These are phyloP conservation scores for Vickermania ingenoplastis DNA, from an alignment of 208 protist species.

Conservation along the genomic window DNA sequence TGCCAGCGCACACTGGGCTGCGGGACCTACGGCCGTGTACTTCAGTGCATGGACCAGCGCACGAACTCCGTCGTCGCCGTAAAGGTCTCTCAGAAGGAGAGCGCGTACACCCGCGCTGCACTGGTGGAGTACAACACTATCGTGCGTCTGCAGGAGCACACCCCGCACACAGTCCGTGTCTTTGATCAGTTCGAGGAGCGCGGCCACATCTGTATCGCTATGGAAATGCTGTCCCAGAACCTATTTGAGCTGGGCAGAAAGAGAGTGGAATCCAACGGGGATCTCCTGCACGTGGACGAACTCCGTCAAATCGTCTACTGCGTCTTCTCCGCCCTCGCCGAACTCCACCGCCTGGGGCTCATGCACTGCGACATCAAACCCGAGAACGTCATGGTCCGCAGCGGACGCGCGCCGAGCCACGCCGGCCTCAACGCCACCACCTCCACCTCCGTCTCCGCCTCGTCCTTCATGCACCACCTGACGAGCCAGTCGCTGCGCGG, in stretches of 20 bases:
- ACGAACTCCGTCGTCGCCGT: conserved; percentile 64
- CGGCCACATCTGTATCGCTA: conserved; percentile 78
- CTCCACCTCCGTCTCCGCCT: neutral
- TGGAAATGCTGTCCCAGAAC: conserved; percentile 64
- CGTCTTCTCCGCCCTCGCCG: conserved; percentile 37
- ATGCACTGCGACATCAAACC: conserved; percentile 98
- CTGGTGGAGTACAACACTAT: conserved; percentile 73
- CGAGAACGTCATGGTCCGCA: conserved; percentile 90
- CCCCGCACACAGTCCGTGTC: conserved; percentile 33
- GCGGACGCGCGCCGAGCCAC: conserved; percentile 14
- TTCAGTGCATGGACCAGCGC: conserved; percentile 80
- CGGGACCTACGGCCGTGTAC: conserved; percentile 89
- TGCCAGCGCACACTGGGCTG: conserved; percentile 70
- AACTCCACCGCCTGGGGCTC: conserved; percentile 54
- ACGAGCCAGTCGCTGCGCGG: neutral
- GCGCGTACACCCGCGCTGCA: conserved; percentile 70
- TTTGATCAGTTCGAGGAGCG: conserved; percentile 70
- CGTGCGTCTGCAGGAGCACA: conserved; percentile 24
- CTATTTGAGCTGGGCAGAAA: conserved; percentile 34
- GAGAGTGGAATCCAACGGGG: neutral
- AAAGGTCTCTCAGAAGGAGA: conserved; percentile 74
- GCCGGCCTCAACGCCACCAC: neutral
- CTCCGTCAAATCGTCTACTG: conserved; percentile 38
- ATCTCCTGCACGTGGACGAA: conserved; percentile 34
- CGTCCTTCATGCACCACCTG: conserved; percentile 4